A percentile compares a stretch with the other conserved stretches of the same genome.
phyloP scores from a whole-genome alignment of 345 rosid genomes.

The Eutrema japonicum region DNA sequence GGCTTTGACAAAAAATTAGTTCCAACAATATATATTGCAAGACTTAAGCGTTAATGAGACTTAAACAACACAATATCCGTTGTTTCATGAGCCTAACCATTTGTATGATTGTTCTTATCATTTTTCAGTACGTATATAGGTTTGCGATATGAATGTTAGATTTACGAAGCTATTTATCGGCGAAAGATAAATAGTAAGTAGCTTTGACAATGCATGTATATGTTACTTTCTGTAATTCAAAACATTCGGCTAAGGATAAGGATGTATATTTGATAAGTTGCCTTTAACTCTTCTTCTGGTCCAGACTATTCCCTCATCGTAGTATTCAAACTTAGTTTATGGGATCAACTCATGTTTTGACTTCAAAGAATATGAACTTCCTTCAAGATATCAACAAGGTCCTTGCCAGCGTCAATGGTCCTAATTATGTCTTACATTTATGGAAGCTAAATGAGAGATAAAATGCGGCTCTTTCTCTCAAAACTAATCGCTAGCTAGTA shows the following conservation, averaged over 20 bases:
- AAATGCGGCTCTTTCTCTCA: neutral
- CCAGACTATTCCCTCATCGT: neutral
- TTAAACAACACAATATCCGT: neutral
- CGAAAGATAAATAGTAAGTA: neutral
- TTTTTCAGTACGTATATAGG: no score
- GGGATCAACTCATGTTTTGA: neutral
- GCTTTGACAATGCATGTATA: neutral
- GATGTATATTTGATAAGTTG: neutral
- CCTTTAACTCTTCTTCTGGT: constrained; percentile 1
- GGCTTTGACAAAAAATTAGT: no score
- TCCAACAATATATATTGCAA: neutral
- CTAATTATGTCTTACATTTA: constrained; percentile 1
- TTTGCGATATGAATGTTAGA: no score
- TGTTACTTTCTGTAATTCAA: neutral
- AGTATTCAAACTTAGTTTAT: neutral
- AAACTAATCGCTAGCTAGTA: neutral
- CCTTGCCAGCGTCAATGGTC: neutral
- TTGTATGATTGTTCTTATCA: neutral
- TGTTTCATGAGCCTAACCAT: neutral
- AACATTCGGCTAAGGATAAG: neutral
- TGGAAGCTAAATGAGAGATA: neutral
- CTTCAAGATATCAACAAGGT: neutral
- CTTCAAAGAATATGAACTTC: neutral
- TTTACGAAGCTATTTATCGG: neutral
- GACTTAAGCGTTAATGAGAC: neutral